Conservation (phyloP, 345 rosid species). For the Hirschfeldia incana region DNA sequence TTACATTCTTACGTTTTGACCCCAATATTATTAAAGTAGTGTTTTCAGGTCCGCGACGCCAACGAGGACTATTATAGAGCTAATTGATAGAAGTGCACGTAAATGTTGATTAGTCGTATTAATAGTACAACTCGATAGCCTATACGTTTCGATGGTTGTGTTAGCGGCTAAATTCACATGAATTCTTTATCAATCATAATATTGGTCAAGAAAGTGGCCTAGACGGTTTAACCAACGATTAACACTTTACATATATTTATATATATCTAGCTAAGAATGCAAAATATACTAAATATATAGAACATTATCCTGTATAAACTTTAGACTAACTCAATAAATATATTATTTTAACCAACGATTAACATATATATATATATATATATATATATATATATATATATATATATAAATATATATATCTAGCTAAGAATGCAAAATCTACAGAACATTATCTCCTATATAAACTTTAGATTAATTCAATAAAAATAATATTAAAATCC, state of each 20-base stretch:
- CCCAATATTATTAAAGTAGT: slow-evolving; percentile 1
- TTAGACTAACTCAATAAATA: not conserved
- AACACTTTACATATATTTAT: not conserved
- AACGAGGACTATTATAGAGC: slow-evolving; percentile 18
- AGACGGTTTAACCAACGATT: not conserved
- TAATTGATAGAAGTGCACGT: not conserved
- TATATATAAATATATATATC: not conserved
- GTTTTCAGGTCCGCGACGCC: slow-evolving; percentile 1
- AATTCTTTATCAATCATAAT: not conserved
- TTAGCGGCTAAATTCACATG: not conserved
- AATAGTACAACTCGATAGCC: not conserved
- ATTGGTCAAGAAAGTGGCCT: not conserved
- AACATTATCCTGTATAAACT: not conserved
- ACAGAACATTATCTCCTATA: not conserved
- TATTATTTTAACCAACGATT: no score
- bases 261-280: not conserved
- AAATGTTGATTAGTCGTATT: not conserved
- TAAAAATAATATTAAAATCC: not conserved
- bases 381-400: no score
- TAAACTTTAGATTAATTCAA: not conserved
- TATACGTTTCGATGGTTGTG: not conserved
- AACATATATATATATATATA: not conserved
- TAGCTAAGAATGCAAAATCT: not conserved
- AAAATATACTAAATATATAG: no score
- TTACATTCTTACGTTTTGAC: not conserved